Evolutionary conservation across 2,329 filamentous ascomycete genomes (phyloP), one percentile per base, ranked within the genome.

Genomic region (Botrytis pseudocinerea): DNA sequence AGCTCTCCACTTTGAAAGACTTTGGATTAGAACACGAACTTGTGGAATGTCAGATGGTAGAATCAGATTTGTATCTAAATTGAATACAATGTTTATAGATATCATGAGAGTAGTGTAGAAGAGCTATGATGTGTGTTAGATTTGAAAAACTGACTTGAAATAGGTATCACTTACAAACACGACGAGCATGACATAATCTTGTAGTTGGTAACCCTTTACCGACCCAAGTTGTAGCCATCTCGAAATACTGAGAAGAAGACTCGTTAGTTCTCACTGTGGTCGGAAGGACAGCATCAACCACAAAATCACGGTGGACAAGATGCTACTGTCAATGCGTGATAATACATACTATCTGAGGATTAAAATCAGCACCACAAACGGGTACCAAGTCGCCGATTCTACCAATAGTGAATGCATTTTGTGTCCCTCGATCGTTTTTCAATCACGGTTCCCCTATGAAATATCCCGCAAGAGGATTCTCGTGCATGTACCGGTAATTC

Each of bases 61-160:
- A 80, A 91, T 88, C 28, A 91, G 82, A 77, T 91, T 91, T 60
- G 86, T 90, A 22, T 85, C 86, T n/a, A 87, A 87, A 48, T 84
- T 82, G 2, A 84, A 82, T 32, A 88, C 83, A 65, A 90, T 85
- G 74, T 89, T 89, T 77, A 90, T 84, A 12, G 83, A 80, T 38
- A 86, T 82, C 72, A 89, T 85, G 20, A 91, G 80, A 25, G 87
- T 79, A 0, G 88, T 90, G 76, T 89, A 88, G 78, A 83, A 83
- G 0, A 78, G 61, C 84, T 85, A 66, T 54, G 38, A 60, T 54
- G 48, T 3, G 22, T 28, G 42, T 65, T n/a, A 65, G 46, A 28
- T 59, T 22, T 25, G 20, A 5, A 42, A 40, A 28, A 14, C 35
- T 42, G 40, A 46, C n/a, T 63, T 38, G 69, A 32, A 54, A 63